Evolutionary conservation across 495 filamentous ascomycete species (phyloP).

Genomic region (Trichoderma parareesei): DNA sequence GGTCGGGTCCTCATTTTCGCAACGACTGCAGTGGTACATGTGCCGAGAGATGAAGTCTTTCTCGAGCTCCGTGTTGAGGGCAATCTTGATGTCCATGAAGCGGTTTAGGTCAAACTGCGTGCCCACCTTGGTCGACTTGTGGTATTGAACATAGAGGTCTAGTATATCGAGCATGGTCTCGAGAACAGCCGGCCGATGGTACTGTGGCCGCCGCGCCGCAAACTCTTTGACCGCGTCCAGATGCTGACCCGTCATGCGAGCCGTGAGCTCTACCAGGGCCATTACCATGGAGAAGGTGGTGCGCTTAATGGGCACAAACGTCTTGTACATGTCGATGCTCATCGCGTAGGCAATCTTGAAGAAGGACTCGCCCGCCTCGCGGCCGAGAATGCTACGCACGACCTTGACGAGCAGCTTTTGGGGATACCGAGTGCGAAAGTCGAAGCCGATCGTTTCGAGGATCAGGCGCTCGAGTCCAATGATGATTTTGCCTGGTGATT

Average conservation of each 20-base stretch:
- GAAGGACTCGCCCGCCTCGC: conserved; percentile 33
- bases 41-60: conserved; percentile 25
- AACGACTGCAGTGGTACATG: conserved; percentile 34
- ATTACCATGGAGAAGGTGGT: conserved; percentile 70
- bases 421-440: conserved; percentile 86
- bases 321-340: conserved; percentile 82
- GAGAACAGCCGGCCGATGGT: conserved; percentile 61
- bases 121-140: conserved; percentile 63
- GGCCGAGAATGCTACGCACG: conserved; percentile 41
- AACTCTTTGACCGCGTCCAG: conserved; percentile 31
- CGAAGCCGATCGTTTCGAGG: conserved; percentile 87
- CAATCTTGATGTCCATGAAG: conserved; percentile 78
- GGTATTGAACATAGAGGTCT: conserved; percentile 77
- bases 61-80: conserved; percentile 68
- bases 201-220: conserved; percentile 42
- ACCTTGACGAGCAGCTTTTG: conserved; percentile 78
- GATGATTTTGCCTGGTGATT: conserved; percentile 62
- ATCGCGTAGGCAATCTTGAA: conserved; percentile 66
- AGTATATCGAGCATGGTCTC: conserved; percentile 81
- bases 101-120: conserved; percentile 57
- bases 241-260: conserved; percentile 36
- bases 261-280: conserved; percentile 72
- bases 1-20: conserved; percentile 28
- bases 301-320: conserved; percentile 85
- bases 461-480: conserved; percentile 88